phyloP scores from a whole-genome alignment of 1,284 basidiomycete genomes.

The Fomitiporia mediterranea region DNA sequence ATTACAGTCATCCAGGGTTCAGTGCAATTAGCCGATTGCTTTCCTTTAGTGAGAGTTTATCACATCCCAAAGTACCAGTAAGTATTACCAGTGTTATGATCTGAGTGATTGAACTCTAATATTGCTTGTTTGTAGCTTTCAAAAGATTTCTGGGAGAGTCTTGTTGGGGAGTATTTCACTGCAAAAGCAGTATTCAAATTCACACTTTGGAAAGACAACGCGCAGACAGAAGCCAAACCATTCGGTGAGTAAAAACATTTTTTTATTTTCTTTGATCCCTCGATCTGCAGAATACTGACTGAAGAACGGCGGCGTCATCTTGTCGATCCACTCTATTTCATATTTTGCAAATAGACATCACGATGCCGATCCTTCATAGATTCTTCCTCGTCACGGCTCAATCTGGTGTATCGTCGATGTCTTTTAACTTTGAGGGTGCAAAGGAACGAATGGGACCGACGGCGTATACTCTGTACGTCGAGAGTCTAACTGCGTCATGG shows the following conservation, averaged over 20 bases:
- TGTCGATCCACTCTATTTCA: constrained; percentile 7
- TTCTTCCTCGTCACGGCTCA: constrained; percentile 78
- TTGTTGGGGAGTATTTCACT: constrained; percentile 63
- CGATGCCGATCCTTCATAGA: constrained; percentile 68
- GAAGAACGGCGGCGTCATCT: not conserved
- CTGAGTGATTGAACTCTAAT: not conserved
- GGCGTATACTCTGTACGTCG: constrained; percentile 34
- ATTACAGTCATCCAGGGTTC: too few relatives aligned
- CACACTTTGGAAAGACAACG: constrained; percentile 77
- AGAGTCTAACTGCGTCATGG: constrained; percentile 67
- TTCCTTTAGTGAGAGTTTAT: constrained; percentile 14
- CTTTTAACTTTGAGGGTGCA: constrained; percentile 63
- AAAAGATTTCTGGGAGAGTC: constrained; percentile 49
- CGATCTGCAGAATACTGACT: not conserved
- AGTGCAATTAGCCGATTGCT: constrained; percentile 5
- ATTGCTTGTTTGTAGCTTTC: constrained; percentile 3
- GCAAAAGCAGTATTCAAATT: constrained; percentile 64
- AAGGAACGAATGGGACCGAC: constrained; percentile 51
- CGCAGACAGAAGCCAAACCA: constrained; percentile 67
- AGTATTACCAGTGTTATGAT: not conserved
- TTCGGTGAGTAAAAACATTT: constrained; percentile 52
- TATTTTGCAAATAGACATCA: constrained; percentile 51
- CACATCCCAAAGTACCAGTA: constrained; percentile 15
- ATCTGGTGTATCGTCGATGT: constrained; percentile 76
- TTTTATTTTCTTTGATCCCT: not conserved